phyloP scores from a whole-genome alignment of 2,329 filamentous ascomycete species.

The Xylariales sp. region DNA sequence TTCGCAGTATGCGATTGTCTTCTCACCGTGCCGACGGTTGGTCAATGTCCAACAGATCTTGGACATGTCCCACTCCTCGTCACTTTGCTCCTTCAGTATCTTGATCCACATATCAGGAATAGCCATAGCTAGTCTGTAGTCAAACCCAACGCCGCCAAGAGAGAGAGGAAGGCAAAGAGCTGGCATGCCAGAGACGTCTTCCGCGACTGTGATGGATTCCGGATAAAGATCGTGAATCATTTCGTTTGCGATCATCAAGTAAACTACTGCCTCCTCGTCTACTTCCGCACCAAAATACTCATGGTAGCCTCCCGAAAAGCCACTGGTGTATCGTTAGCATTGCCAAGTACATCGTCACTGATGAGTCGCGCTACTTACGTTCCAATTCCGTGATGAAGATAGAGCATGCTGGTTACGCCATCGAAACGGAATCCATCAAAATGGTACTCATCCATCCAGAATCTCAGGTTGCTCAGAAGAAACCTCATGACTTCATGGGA shows the following conservation, averaged over 20 bases:
- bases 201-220: conserved; percentile 83
- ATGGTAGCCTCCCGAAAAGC: conserved; percentile 96
- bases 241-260: conserved; percentile 95
- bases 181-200: conserved; percentile 98
- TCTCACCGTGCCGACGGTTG: conserved; percentile 91
- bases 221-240: conserved; percentile 91
- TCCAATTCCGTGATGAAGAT: conserved; percentile 92
- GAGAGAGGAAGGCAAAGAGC: conserved; percentile 85
- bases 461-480: conserved; percentile 87
- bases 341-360: not conserved
- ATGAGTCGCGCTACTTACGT: conserved; percentile 56
- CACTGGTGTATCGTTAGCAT: conserved; percentile 48
- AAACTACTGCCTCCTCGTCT: conserved; percentile 90
- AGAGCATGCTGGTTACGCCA: conserved; percentile 98
- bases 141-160: conserved; percentile 89
- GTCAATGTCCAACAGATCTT: conserved; percentile 82
- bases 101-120: conserved; percentile 99
- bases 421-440: conserved; percentile 99
- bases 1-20: conserved; percentile 96
- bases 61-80: conserved; percentile 88
- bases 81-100: conserved; percentile 87
- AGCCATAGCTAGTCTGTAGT: conserved; percentile 96
- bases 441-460: conserved; percentile 98
- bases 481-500: conserved; percentile 94
- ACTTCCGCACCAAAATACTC: conserved; percentile 91